Evolutionary conservation across 2,329 filamentous ascomycete genomes (phyloP).

Genomic region (Biscogniauxia sp.): DNA sequence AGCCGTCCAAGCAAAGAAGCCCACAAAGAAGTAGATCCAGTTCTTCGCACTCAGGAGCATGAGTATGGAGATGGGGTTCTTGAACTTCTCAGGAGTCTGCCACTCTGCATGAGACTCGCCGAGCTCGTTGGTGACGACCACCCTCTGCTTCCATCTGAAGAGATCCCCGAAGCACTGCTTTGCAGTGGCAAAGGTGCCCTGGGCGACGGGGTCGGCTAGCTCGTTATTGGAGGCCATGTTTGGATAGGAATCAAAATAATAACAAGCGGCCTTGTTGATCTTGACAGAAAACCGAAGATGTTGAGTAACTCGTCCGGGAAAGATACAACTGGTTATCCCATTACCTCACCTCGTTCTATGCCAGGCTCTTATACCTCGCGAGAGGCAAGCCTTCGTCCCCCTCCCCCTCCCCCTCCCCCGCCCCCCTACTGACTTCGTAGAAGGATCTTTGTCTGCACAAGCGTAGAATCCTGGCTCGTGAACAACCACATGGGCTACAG

Average conservation of each 20-base stretch:
- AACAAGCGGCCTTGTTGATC: not conserved
- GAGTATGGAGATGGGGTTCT: conserved; percentile 69
- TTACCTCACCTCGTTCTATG: not conserved
- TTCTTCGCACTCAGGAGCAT: conserved; percentile 60
- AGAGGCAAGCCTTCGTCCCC: not conserved
- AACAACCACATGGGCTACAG: conserved; percentile 1
- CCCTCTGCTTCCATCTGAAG: conserved; percentile 72
- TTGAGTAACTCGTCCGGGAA: not conserved
- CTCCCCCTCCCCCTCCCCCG: no score
- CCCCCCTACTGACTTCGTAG: not conserved
- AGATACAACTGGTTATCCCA: not conserved
- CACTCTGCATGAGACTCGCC: conserved; percentile 68
- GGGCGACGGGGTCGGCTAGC: conserved; percentile 62
- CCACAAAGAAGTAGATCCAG: conserved; percentile 76
- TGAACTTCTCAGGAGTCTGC: conserved; percentile 62
- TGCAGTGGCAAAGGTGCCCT: conserved; percentile 62
- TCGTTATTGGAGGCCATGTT: conserved; percentile 24
- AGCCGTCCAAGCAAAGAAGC: conserved; percentile 73
- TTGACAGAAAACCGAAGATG: not conserved
- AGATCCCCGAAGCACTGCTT: conserved; percentile 64
- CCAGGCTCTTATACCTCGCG: not conserved
- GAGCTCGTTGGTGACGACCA: conserved; percentile 61
- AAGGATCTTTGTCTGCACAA: not conserved
- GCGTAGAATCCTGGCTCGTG: not conserved
- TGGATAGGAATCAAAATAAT: not conserved